A percentile compares a stretch with the other conserved stretches of the same genome.
Conservation (phyloP, 2,329 filamentous ascomycete genomes). For the Penicillium verrucosum region DNA sequence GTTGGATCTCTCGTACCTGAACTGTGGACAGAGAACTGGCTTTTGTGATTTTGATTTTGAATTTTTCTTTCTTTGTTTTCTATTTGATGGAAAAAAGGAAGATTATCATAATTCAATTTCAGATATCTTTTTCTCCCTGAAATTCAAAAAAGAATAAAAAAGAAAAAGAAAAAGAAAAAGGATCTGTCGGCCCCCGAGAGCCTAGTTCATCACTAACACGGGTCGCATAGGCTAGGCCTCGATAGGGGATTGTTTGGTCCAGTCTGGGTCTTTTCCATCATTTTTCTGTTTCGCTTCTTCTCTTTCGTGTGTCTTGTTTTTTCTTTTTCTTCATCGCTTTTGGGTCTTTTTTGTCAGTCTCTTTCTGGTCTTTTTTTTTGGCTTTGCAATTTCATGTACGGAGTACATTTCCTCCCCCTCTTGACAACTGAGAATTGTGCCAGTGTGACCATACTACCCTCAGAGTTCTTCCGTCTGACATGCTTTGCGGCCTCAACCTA, state of each 20-base stretch:
- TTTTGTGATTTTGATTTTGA: background rate
- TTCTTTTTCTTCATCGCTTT: background rate
- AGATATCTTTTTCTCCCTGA: background rate
- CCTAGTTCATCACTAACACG: slow-evolving; percentile 20
- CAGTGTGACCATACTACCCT: slow-evolving; percentile 10
- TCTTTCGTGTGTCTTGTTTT: background rate
- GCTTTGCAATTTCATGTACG: background rate
- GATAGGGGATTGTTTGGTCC: slow-evolving; percentile 22
- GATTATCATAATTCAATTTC: background rate
- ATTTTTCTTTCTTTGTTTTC: background rate
- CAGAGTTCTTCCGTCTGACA: slow-evolving; percentile 1
- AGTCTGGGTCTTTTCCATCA: slow-evolving; percentile 19
- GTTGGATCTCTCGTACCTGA: slow-evolving; percentile 12
- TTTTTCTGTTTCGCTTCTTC: slow-evolving; percentile 17
- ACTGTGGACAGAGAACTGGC: background rate
- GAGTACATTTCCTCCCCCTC: background rate
- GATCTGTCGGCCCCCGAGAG: slow-evolving; percentile 4
- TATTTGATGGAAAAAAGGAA: background rate
- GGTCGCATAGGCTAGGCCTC: slow-evolving; percentile 24
- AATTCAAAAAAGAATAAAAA: background rate
- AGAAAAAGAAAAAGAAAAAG: background rate
- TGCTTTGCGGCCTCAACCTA: slow-evolving; percentile 8
- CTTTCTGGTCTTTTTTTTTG: background rate
- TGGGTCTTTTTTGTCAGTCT: background rate
- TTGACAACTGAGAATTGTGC: background rate